A percentile compares a stretch with the other conserved stretches of the same genome.
Evolutionary conservation across 306 rosid species (phyloP).

Genomic region (Quercus ilex): DNA sequence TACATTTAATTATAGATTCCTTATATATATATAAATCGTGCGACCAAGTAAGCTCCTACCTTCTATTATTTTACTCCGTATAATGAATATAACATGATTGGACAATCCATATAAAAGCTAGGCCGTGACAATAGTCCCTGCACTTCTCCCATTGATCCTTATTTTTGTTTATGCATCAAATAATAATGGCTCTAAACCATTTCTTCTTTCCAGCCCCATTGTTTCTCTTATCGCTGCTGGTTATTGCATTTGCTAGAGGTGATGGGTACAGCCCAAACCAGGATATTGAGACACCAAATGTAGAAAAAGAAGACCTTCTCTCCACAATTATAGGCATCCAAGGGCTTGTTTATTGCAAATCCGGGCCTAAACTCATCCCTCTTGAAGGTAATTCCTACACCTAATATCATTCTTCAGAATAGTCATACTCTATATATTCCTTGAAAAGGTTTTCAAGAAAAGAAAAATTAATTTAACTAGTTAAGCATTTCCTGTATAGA

Average conservation of each 20-base stretch:
- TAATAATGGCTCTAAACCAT: constrained; percentile 16
- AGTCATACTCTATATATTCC: background rate
- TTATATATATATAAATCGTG: constrained; percentile 7
- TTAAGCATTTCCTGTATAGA: too few relatives aligned
- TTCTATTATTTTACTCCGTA: background rate
- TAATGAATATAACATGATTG: background rate
- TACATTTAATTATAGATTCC: too few relatives aligned
- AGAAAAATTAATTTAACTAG: too few relatives aligned
- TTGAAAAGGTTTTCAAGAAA: too few relatives aligned
- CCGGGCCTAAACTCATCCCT: constrained; percentile 35
- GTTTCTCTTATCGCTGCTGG: constrained; percentile 4
- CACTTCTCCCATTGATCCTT: background rate
- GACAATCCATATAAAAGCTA: background rate
- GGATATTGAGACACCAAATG: constrained; percentile 9
- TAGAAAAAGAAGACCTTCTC: constrained; percentile 17
- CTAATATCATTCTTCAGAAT: background rate
- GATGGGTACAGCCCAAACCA: constrained; percentile 11
- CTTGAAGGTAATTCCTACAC: constrained; percentile 37
- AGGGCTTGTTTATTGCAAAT: constrained; percentile 61
- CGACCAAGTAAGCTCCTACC: constrained; percentile 10
- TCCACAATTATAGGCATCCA: constrained; percentile 43
- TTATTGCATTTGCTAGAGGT: constrained; percentile 9
- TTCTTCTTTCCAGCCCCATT: constrained; percentile 13
- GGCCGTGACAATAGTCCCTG: background rate
- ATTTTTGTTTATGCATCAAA: background rate